These are phyloP conservation scores for Fusarium neocosmosporiellum DNA, from an alignment of 2,329 filamentous ascomycete genomes.

Conservation along the genomic window DNA sequence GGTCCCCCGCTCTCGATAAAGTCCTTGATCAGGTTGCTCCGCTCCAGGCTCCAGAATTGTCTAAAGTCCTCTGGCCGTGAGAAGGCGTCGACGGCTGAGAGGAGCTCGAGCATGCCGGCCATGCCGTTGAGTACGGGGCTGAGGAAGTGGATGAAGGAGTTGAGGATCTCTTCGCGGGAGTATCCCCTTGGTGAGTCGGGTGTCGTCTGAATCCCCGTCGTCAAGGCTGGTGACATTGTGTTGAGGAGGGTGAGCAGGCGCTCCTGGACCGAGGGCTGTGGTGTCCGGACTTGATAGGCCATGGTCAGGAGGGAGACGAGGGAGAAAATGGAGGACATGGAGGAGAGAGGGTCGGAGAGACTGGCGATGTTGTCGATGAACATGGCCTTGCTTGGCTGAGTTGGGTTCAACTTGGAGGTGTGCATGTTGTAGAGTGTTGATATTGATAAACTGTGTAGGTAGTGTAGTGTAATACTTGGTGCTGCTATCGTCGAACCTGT, in stretches of 20 bases:
- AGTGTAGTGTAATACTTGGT: constrained; percentile 1
- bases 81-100: constrained; percentile 47
- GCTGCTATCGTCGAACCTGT: neutral
- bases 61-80: constrained; percentile 48
- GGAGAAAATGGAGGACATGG: constrained; percentile 46
- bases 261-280: constrained; percentile 39
- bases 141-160: constrained; percentile 47
- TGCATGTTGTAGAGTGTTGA: constrained; percentile 32
- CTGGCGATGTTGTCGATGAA: constrained; percentile 45
- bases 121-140: constrained; percentile 50
- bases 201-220: constrained; percentile 5
- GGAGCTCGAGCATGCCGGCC: constrained; percentile 48
- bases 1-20: constrained; percentile 44
- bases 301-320: constrained; percentile 50
- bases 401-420: constrained; percentile 37
- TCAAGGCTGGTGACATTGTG: constrained; percentile 44
- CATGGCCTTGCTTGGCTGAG: constrained; percentile 32
- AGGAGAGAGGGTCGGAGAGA: constrained; percentile 46
- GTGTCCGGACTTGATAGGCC: constrained; percentile 46
- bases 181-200: constrained; percentile 16
- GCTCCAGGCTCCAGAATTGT: constrained; percentile 50
- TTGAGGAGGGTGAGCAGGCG: constrained; percentile 50
- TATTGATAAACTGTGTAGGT: constrained; percentile 5
- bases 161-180: constrained; percentile 42
- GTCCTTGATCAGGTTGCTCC: constrained; percentile 48